A percentile compares a stretch with the other conserved stretches of the same genome.
phyloP scores from a whole-genome alignment of 106 monocot species.

The Platanthera zijinensis region DNA sequence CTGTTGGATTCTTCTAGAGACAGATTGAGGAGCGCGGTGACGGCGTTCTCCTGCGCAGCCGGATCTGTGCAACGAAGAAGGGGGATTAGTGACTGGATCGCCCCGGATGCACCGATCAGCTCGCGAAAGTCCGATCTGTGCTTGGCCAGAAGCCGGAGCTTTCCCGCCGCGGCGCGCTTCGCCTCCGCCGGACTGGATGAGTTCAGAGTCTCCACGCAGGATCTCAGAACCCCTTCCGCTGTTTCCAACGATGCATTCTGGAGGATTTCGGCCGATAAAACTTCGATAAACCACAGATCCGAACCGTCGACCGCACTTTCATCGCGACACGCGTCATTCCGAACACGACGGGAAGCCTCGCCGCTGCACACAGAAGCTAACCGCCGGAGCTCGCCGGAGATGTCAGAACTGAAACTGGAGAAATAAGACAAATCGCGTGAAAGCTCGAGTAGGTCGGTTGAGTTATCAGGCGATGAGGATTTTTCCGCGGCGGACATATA shows the following conservation, averaged over 20 bases:
- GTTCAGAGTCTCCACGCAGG: conserved; percentile 27
- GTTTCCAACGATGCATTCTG: conserved; percentile 11
- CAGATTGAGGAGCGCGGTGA: conserved; percentile 67
- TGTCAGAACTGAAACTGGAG: conserved; percentile 44
- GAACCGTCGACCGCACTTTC: not conserved
- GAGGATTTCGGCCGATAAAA: not conserved
- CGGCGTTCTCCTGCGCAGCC: conserved; percentile 52
- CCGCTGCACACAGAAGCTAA: not conserved
- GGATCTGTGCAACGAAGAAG: conserved; percentile 43
- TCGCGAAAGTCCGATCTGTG: conserved; percentile 46
- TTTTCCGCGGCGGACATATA: not conserved
- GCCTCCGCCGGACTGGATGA: conserved; percentile 4
- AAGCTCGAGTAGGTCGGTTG: conserved; percentile 37
- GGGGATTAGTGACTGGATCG: conserved; percentile 39
- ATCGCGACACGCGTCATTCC: not conserved
- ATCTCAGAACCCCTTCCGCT: conserved; percentile 26
- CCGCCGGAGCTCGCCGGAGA: conserved; percentile 42
- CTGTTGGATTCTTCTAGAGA: conserved; percentile 58
- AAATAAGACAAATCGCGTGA: conserved; percentile 40
- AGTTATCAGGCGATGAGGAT: not conserved
- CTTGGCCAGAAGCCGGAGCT: conserved; percentile 50
- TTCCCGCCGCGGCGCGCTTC: conserved; percentile 31
- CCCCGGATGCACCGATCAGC: conserved; percentile 43
- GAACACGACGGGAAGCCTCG: not conserved
- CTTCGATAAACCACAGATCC: not conserved